Base-by-base conservation (phyloP, 768 basidiomycete species). In the Cystoderma amianthinum region DNA sequence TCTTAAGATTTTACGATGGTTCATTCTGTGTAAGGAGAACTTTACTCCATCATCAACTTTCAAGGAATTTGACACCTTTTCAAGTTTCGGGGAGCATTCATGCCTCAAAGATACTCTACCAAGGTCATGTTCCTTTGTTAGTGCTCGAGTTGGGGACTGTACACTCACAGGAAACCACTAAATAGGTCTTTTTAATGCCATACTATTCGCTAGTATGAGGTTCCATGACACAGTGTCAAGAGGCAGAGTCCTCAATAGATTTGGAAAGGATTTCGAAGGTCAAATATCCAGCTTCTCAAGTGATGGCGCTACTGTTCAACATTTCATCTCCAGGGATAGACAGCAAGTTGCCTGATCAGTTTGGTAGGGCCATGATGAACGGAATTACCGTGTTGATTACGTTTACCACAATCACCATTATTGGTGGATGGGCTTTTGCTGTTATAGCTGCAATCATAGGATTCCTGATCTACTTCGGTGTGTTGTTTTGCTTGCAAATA, bases 151-250 rank as follows among this genome's bases (percentile, higher is more conserved):
- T 28, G 7, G 25, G n/a, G n/a, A 28, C n/a, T 28, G 25, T n/a
- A 7, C 25, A 28, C 7, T 28, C n/a, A 28, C 25, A 28, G 25
- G n/a, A 28, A n/a, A n/a, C n/a, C n/a, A n/a, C n/a, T n/a, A 7
- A 7, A n/a, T 28, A 28, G 65, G 68, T 24, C 69, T 94, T 28
- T 64, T 94, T 19, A 85, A 94, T 53, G 60, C 80, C 1, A 81
- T 95, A 2, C 65, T 96, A 1, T 93, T 93, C 52, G 88, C 91
- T 6, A 78, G 88, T 35, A 81, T 95, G 43, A 78, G 92, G 33
- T 95, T 96, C 70, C 93, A 95, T 51, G 93, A 96, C 53, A 96
- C 92, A 0, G 77, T 88, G 1, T 88, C 84, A 37, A 77, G 89
- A 28, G 92, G 93, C 4, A 78, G 91, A 2, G 63, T 88, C 7